These are phyloP conservation scores for Ploettnerulaceae sp. DNA, from an alignment of 2,329 filamentous ascomycete genomes.

Conservation along the genomic window DNA sequence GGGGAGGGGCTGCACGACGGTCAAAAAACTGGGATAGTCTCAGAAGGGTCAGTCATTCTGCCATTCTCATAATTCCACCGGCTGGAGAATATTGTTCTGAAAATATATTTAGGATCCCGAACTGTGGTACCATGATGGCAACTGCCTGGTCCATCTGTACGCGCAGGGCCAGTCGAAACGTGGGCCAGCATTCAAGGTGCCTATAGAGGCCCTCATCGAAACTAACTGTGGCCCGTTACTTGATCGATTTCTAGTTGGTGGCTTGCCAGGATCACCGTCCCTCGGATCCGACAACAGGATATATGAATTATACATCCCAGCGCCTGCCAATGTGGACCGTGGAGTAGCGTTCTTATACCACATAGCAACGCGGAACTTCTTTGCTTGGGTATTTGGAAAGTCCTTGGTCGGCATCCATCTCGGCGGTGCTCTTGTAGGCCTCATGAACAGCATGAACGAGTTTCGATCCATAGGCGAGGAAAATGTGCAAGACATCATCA, in stretches of 20 bases:
- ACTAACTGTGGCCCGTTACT: slow-evolving; percentile 58
- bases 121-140: slow-evolving; percentile 62
- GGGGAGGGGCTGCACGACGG: slow-evolving; percentile 35
- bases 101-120: slow-evolving; percentile 66
- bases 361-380: slow-evolving; percentile 67
- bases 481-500: slow-evolving; percentile 56
- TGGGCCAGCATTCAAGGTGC: slow-evolving; percentile 64
- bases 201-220: slow-evolving; percentile 51
- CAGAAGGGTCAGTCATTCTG: slow-evolving; percentile 37
- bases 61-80: background rate
- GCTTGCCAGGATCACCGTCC: slow-evolving; percentile 11
- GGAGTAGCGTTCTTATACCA: slow-evolving; percentile 58
- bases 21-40: slow-evolving; percentile 41
- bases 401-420: slow-evolving; percentile 65
- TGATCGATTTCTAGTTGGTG: slow-evolving; percentile 41
- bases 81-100: slow-evolving; percentile 4
- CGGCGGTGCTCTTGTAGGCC: slow-evolving; percentile 55
- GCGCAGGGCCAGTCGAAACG: slow-evolving; percentile 58
- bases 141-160: slow-evolving; percentile 67
- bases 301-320: slow-evolving; percentile 64
- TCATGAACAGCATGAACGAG: slow-evolving; percentile 61
- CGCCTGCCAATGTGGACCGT: slow-evolving; percentile 49
- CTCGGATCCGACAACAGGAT: slow-evolving; percentile 13
- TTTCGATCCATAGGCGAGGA: slow-evolving; percentile 51
- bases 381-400: slow-evolving; percentile 63